Evolutionary conservation across 139 green algal genomes (phyloP).

Genomic region (Pseudopediastrum boryanum): DNA sequence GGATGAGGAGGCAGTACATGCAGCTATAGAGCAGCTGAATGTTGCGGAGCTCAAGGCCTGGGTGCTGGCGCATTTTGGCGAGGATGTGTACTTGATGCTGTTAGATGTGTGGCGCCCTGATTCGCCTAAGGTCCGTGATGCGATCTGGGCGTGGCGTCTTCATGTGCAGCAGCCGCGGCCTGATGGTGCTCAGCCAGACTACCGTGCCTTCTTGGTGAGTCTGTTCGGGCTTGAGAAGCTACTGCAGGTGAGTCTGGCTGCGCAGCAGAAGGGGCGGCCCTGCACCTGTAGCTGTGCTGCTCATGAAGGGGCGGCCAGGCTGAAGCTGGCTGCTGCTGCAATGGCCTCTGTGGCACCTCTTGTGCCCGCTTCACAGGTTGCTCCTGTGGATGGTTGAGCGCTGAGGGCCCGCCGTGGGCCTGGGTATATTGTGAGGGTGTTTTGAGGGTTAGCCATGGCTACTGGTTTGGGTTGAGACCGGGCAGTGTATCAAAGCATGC

Average conservation of each 20-base stretch:
- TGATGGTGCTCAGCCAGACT: constrained; percentile 9
- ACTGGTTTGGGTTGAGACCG: no score
- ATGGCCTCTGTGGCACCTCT: no score
- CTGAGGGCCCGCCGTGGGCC: no score
- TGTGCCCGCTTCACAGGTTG: no score
- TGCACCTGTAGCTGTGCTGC: no score
- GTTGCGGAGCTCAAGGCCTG: constrained; percentile 5
- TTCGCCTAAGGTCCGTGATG: constrained; percentile 30
- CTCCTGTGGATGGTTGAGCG: no score
- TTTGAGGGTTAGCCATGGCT: no score
- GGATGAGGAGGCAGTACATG: background rate
- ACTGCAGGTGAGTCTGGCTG: background rate
- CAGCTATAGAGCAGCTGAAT: constrained; percentile 13
- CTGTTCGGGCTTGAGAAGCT: constrained; percentile 47
- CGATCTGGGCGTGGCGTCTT: constrained; percentile 43
- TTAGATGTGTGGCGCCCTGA: constrained; percentile 43
- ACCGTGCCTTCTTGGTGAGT: constrained; percentile 43
- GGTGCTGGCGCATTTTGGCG: constrained; percentile 29
- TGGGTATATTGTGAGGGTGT: no score
- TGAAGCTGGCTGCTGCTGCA: no score
- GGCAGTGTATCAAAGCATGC: no score
- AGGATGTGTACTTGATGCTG: constrained; percentile 46
- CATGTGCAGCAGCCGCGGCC: constrained; percentile 21
- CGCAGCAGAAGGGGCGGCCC: no score
- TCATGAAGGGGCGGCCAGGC: no score